Evolutionary conservation across 1,284 basidiomycete species (phyloP).

Genomic region (Boletus smithii): DNA sequence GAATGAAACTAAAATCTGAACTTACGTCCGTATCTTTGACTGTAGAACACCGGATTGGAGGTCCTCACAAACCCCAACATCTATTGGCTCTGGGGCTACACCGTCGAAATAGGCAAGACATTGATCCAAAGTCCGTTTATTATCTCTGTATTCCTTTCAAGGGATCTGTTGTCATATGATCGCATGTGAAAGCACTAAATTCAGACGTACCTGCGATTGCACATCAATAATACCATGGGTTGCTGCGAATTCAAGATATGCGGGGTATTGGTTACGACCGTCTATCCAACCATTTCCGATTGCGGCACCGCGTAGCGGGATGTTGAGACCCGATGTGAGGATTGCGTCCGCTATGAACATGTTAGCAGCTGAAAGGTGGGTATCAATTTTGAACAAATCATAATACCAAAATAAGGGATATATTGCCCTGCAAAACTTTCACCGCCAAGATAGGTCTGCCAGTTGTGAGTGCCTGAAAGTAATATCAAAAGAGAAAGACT

Average conservation of each 20-base stretch:
- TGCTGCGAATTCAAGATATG: slow-evolving; percentile 86
- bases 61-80: slow-evolving; percentile 61
- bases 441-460: slow-evolving; percentile 86
- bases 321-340: slow-evolving; percentile 56
- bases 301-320: slow-evolving; percentile 75
- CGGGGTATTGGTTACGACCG: slow-evolving; percentile 82
- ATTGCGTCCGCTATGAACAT: slow-evolving; percentile 67
- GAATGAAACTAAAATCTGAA: slow-evolving; percentile 9
- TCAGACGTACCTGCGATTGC: slow-evolving; percentile 58
- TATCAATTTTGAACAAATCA: neutral
- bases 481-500: slow-evolving; percentile 35
- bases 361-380: slow-evolving; percentile 12
- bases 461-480: slow-evolving; percentile 9
- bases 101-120: slow-evolving; percentile 61
- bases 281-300: slow-evolving; percentile 99
- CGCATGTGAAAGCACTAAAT: neutral
- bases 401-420: slow-evolving; percentile 88
- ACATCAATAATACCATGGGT: slow-evolving; percentile 76
- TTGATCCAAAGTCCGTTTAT: slow-evolving; percentile 58
- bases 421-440: slow-evolving; percentile 99
- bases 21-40: slow-evolving; percentile 64
- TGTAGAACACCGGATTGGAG: slow-evolving; percentile 63
- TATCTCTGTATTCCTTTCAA: slow-evolving; percentile 56
- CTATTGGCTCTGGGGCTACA: slow-evolving; percentile 57
- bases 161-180: neutral